A percentile compares a stretch with the other conserved stretches of the same genome.
These are phyloP conservation scores for Penicillium sp. DNA, from an alignment of 2,329 filamentous ascomycete genomes.

Conservation along the genomic window DNA sequence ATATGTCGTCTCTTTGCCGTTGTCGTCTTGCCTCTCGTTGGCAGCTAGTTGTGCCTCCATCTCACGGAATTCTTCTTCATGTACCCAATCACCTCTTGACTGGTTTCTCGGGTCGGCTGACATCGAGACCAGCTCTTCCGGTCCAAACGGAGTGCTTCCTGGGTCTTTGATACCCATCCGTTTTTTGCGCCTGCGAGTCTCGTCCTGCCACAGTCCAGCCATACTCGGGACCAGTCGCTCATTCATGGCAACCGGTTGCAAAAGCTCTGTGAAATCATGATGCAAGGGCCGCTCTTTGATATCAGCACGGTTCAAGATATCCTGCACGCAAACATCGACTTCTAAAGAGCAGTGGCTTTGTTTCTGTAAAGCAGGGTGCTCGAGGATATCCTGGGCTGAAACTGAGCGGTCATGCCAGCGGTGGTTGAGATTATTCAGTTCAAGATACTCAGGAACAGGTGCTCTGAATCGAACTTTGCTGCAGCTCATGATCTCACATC, in stretches of 20 bases:
- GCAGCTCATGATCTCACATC: constrained; percentile 82
- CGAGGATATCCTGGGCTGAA: constrained; percentile 58
- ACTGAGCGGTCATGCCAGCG: constrained; percentile 81
- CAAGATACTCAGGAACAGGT: constrained; percentile 71
- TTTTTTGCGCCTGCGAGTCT: constrained; percentile 75
- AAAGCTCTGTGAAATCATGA: constrained; percentile 79
- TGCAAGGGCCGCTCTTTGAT: constrained; percentile 78
- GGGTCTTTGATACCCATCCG: constrained; percentile 66
- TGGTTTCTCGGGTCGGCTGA: constrained; percentile 77
- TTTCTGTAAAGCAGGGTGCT: constrained; percentile 67
- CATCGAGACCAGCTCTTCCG: constrained; percentile 83
- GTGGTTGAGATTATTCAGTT: constrained; percentile 63
- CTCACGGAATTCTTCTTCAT: constrained; percentile 79
- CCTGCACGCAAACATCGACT: constrained; percentile 83
- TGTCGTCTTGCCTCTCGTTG: constrained; percentile 60
- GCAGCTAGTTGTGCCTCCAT: constrained; percentile 65
- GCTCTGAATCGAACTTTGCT: constrained; percentile 70
- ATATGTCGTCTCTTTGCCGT: constrained; percentile 56
- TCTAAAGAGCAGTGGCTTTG: constrained; percentile 88
- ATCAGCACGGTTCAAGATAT: constrained; percentile 81
- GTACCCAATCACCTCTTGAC: constrained; percentile 81
- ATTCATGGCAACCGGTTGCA: constrained; percentile 63
- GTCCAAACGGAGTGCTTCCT: constrained; percentile 74
- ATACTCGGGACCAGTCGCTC: constrained; percentile 91
- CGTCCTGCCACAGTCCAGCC: constrained; percentile 90